Conservation (phyloP, 768 basidiomycete species). For the Boletales sp. region DNA sequence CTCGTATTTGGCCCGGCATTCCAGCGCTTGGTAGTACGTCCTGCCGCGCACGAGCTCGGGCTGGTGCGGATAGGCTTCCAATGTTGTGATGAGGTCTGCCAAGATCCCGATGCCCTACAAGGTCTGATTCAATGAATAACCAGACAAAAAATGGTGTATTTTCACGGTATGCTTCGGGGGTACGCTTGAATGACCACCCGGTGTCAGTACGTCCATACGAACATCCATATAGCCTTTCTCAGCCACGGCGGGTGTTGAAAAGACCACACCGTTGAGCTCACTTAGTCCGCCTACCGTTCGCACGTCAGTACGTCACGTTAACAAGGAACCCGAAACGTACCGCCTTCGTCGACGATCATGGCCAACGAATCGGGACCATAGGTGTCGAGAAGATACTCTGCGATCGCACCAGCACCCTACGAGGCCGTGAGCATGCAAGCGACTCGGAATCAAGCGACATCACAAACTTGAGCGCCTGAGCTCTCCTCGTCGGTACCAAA, state of each 20-base stretch:
- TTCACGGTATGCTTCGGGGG: slow-evolving; percentile 52
- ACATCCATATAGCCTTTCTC: slow-evolving; percentile 46
- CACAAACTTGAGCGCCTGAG: slow-evolving; percentile 32
- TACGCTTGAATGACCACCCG: slow-evolving; percentile 54
- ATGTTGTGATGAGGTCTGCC: slow-evolving; percentile 40
- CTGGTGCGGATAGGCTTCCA: slow-evolving; percentile 43
- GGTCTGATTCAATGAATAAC: neutral
- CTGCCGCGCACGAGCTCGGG: slow-evolving; percentile 27
- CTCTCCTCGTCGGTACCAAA: slow-evolving; percentile 47
- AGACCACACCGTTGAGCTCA: slow-evolving; percentile 25
- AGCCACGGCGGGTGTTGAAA: slow-evolving; percentile 30
- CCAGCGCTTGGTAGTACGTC: slow-evolving; percentile 30
- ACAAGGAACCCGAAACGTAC: slow-evolving; percentile 18
- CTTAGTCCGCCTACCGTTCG: slow-evolving; percentile 24
- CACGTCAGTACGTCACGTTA: neutral
- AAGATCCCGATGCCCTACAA: slow-evolving; percentile 49
- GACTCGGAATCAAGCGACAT: neutral
- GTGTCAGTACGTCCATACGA: slow-evolving; percentile 39
- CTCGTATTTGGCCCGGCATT: slow-evolving; percentile 41
- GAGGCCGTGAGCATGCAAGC: neutral
- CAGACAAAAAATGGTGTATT: neutral
- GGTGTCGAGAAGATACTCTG: slow-evolving; percentile 33
- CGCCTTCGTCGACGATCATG: slow-evolving; percentile 59
- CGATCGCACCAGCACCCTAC: slow-evolving; percentile 43
- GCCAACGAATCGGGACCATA: slow-evolving; percentile 49